phyloP scores from a whole-genome alignment of 805 yeast genomes.

The Candida ulmi region DNA sequence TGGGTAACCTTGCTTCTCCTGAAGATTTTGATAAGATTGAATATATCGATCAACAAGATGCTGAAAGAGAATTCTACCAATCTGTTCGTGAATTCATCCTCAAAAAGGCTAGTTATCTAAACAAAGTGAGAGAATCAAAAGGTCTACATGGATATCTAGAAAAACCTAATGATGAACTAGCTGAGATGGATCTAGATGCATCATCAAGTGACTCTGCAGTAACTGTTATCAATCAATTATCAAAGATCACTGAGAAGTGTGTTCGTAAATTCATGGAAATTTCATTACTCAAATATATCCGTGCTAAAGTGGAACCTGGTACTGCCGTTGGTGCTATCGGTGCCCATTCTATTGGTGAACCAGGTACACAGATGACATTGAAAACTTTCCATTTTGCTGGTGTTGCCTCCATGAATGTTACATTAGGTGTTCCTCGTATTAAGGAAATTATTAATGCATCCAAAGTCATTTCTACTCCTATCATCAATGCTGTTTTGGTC shows the following conservation, averaged over 20 bases:
- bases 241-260: conserved; percentile 57
- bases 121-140: conserved; percentile 48
- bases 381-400: conserved; percentile 99
- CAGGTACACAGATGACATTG: conserved; percentile 98
- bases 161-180: conserved; percentile 39
- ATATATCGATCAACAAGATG: conserved; percentile 78
- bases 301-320: conserved; percentile 96
- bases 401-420: conserved; percentile 98
- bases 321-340: conserved; percentile 99
- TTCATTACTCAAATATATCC: conserved; percentile 75
- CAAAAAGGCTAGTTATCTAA: conserved; percentile 52
- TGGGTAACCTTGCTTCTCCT: conserved; percentile 47
- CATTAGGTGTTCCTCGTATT: conserved; percentile 98
- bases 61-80: conserved; percentile 77
- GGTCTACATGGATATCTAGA: conserved; percentile 42
- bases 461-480: conserved; percentile 91
- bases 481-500: conserved; percentile 88
- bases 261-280: conserved; percentile 64
- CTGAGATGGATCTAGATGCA: conserved; percentile 34
- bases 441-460: conserved; percentile 98
- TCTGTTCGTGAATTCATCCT: conserved; percentile 63
- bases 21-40: conserved; percentile 48
- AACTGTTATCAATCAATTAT: conserved; percentile 54
- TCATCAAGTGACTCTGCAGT: conserved; percentile 29
- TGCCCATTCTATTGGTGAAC: conserved; percentile 98